Percentiles rank a stretch among this genome's conserved stretches.
These are phyloP conservation scores for Termitomyces bulborhizus DNA, from an alignment of 768 basidiomycete genomes.

Conservation along the genomic window DNA sequence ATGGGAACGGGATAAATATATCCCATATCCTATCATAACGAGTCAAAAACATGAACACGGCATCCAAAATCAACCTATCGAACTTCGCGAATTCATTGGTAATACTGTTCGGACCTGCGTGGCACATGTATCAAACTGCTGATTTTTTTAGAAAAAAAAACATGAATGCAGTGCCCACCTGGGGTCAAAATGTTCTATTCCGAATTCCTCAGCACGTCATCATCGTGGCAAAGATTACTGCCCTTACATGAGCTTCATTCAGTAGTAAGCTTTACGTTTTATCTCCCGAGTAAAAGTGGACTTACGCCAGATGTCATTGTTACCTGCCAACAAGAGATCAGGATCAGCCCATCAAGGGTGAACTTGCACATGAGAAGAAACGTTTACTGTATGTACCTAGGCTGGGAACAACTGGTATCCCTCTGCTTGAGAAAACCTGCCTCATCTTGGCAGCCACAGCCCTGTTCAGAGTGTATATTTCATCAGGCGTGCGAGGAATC, in stretches of 20 bases:
- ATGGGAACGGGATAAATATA: constrained; percentile 71
- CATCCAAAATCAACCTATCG: constrained; percentile 20
- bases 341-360: not conserved
- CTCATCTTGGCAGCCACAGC: constrained; percentile 64
- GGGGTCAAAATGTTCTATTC: constrained; percentile 55
- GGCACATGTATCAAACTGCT: constrained; percentile 6
- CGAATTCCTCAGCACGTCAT: constrained; percentile 11
- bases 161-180: constrained; percentile 29
- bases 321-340: constrained; percentile 42
- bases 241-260: constrained; percentile 50
- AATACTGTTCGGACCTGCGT: constrained; percentile 58
- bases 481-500: constrained; percentile 71
- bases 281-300: constrained; percentile 9
- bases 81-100: constrained; percentile 67
- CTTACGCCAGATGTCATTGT: constrained; percentile 91
- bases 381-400: constrained; percentile 42
- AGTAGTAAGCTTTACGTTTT: constrained; percentile 6
- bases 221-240: constrained; percentile 3
- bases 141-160: no score
- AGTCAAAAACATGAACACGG: constrained; percentile 10
- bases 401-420: constrained; percentile 77
- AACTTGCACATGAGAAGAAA: not conserved
- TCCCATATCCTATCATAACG: constrained; percentile 62
- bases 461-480: constrained; percentile 75
- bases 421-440: constrained; percentile 58